Evolutionary conservation across 345 rosid genomes (phyloP).

Genomic region (Ceriops tagal): DNA sequence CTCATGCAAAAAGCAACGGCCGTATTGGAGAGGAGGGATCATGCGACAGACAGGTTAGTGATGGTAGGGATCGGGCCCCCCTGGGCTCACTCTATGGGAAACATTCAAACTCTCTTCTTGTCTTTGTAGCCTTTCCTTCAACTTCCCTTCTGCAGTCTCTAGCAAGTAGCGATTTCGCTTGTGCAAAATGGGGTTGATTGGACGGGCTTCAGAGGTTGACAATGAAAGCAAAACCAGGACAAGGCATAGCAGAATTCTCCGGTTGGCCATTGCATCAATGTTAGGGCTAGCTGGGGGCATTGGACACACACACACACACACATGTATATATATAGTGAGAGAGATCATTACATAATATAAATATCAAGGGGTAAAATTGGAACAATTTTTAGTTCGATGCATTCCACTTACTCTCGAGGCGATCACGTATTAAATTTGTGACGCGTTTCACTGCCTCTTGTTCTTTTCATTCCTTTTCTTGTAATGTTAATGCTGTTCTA

Average conservation of each 20-base stretch:
- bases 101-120: slow-evolving; percentile 27
- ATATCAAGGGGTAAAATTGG: not conserved
- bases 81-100: slow-evolving; percentile 53
- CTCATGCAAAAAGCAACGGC: not conserved
- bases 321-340: not conserved
- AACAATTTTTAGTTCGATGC: not conserved
- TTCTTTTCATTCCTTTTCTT: not conserved
- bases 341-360: not conserved
- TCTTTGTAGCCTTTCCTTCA: slow-evolving; percentile 40
- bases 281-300: not conserved
- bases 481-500: not conserved
- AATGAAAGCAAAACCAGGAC: slow-evolving; percentile 28
- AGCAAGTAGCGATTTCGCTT: slow-evolving; percentile 28
- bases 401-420: not conserved
- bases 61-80: slow-evolving; percentile 72
- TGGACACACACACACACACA: not conserved
- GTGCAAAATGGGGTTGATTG: slow-evolving; percentile 10
- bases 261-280: slow-evolving; percentile 20
- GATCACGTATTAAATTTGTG: too few relatives aligned
- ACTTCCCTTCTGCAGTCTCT: slow-evolving; percentile 39
- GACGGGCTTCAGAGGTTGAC: slow-evolving; percentile 32
- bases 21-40: too few relatives aligned
- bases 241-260: slow-evolving; percentile 24
- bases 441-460: not conserved
- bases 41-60: slow-evolving; percentile 22